A percentile compares a stretch with the other conserved stretches of the same genome.
Evolutionary conservation across 176 grass and related monocot species (phyloP).

Genomic region (Oryza nivara): DNA sequence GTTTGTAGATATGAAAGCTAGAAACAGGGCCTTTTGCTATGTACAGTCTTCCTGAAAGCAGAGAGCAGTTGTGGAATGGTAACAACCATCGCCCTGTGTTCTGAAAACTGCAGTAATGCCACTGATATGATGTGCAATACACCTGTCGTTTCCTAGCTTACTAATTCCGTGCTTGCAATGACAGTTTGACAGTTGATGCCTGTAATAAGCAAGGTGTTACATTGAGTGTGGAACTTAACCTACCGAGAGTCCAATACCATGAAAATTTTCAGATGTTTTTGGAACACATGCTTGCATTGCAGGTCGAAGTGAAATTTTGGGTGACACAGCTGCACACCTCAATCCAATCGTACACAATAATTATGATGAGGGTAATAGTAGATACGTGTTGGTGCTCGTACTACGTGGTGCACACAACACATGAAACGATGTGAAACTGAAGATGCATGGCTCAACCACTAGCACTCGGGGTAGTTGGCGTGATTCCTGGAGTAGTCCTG

Average conservation of each 20-base stretch:
- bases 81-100: background rate
- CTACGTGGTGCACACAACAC: background rate
- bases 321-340: background rate
- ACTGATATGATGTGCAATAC: background rate
- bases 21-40: background rate
- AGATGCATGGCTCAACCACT: conserved; percentile 31
- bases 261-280: background rate
- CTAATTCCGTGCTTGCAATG: background rate
- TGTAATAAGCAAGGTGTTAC: background rate
- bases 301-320: background rate
- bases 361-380: background rate
- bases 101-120: background rate
- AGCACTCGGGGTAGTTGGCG: conserved; percentile 67
- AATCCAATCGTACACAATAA: background rate
- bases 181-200: background rate
- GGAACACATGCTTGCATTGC: background rate
- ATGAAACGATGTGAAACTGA: no score
- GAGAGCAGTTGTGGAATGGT: background rate
- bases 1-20: background rate
- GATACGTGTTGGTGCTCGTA: background rate
- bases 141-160: background rate
- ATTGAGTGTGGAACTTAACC: no score
- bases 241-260: background rate
- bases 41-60: background rate
- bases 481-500: conserved; percentile 63